Conservation (phyloP, 306 rosid genomes). For the Cajanus cajan region DNA sequence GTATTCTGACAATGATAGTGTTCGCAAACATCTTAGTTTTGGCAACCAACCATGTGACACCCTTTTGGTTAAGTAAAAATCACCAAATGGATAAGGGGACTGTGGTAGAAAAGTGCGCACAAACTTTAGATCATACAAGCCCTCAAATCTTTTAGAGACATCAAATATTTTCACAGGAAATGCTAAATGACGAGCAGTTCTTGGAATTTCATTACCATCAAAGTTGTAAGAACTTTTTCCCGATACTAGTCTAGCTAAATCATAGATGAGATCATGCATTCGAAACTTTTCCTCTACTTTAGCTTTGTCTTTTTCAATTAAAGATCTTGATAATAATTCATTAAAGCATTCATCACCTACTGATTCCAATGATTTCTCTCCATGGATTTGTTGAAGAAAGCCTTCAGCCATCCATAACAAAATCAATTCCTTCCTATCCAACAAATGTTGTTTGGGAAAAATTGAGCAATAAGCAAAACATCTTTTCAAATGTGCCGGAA, state of each 20-base stretch:
- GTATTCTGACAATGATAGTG: not conserved
- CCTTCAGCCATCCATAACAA: not conserved
- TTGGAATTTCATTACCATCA: not conserved
- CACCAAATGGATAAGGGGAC: not conserved
- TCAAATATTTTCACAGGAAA: not conserved
- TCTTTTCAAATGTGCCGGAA: conserved; percentile 21
- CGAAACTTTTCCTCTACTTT: not conserved
- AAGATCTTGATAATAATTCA: not conserved
- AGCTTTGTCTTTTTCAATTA: not conserved
- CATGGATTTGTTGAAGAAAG: not conserved
- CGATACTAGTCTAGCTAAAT: not conserved
- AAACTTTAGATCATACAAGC: not conserved
- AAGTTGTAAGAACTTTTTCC: not conserved
- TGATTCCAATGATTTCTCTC: not conserved
- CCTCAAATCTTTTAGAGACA: not conserved
- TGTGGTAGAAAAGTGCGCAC: not conserved
- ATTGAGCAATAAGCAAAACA: conserved; percentile 33
- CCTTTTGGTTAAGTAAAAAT: not conserved
- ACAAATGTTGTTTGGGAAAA: conserved; percentile 4
- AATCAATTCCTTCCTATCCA: not conserved
- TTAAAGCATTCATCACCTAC: not conserved
- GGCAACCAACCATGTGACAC: not conserved
- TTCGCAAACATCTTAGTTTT: not conserved
- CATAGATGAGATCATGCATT: not conserved
- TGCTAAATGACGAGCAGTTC: not conserved